Evolutionary conservation across 805 yeast genomes (phyloP).

Genomic region (Kodamaea laetipori): DNA sequence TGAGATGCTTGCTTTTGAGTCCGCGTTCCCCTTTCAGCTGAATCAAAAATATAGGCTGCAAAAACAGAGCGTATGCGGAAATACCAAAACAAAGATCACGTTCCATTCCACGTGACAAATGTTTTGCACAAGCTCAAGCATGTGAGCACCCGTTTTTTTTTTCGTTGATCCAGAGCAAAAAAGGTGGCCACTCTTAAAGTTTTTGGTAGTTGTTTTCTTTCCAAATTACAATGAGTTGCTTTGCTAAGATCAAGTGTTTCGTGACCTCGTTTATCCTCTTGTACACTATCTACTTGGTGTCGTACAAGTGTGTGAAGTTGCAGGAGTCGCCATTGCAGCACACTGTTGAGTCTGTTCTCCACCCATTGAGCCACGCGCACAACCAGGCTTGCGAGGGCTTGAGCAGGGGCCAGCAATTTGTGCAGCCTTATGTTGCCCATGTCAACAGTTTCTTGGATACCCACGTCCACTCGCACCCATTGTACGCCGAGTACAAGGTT

Average conservation of each 20-base stretch:
- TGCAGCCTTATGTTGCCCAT: constrained; percentile 33
- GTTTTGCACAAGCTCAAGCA: constrained; percentile 2
- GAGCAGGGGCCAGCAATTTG: constrained; percentile 28
- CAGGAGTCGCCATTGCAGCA: constrained; percentile 32
- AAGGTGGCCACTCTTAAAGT: constrained; percentile 3
- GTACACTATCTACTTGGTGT: constrained; percentile 40
- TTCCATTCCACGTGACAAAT: neutral
- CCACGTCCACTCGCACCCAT: constrained; percentile 39
- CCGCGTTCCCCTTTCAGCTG: neutral
- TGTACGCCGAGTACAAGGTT: constrained; percentile 35
- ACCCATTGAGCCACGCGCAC: constrained; percentile 42
- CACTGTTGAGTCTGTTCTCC: constrained; percentile 33
- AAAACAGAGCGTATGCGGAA: neutral
- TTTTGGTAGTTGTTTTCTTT: constrained; percentile 5
- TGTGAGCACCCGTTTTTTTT: constrained; percentile 1
- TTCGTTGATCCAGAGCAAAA: constrained; percentile 8
- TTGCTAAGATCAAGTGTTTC: constrained; percentile 23
- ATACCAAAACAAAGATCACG: neutral
- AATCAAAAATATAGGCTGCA: constrained; percentile 4
- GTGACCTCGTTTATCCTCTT: constrained; percentile 29
- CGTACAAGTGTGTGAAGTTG: constrained; percentile 41
- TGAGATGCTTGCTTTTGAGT: constrained; percentile 1
- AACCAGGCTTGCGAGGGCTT: constrained; percentile 37
- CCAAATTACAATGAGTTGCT: constrained; percentile 15
- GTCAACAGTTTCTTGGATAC: constrained; percentile 35